Percentiles rank a stretch among this genome's conserved stretches.
Conservation (phyloP, 2,329 filamentous ascomycete species). For the Nannizziopsis barbatae region DNA sequence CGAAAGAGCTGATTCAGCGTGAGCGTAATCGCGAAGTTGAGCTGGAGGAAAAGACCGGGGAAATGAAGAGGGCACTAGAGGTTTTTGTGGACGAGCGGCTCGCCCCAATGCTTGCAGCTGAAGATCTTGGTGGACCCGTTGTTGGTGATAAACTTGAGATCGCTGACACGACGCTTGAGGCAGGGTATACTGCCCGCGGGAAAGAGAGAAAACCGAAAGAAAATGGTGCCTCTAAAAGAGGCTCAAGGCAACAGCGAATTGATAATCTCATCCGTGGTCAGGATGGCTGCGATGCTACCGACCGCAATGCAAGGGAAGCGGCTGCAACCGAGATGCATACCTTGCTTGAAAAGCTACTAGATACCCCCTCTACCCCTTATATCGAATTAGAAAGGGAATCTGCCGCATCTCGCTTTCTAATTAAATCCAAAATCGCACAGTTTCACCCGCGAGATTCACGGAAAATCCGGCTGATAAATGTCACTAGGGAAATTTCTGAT, state of each 20-base stretch:
- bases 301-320: constrained; percentile 36
- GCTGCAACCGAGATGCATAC: constrained; percentile 39
- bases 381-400: constrained; percentile 41
- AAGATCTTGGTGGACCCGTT: constrained; percentile 71
- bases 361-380: constrained; percentile 37
- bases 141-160: constrained; percentile 63
- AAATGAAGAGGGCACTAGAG: constrained; percentile 53
- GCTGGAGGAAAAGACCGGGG: constrained; percentile 51
- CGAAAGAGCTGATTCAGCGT: constrained; percentile 50
- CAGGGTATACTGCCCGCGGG: constrained; percentile 45
- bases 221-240: constrained; percentile 24
- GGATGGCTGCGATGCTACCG: constrained; percentile 20
- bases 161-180: constrained; percentile 43
- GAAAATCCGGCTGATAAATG: constrained; percentile 43
- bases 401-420: constrained; percentile 43
- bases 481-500: constrained; percentile 25
- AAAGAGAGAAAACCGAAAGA: constrained; percentile 38
- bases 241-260: constrained; percentile 38
- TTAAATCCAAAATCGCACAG: constrained; percentile 46
- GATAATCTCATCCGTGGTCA: constrained; percentile 40
- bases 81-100: constrained; percentile 60
- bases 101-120: constrained; percentile 65
- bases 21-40: constrained; percentile 48
- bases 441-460: constrained; percentile 45
- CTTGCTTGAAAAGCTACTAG: constrained; percentile 39